phyloP scores from a whole-genome alignment of 495 filamentous ascomycete species.

The Aspergillus panamensis region DNA sequence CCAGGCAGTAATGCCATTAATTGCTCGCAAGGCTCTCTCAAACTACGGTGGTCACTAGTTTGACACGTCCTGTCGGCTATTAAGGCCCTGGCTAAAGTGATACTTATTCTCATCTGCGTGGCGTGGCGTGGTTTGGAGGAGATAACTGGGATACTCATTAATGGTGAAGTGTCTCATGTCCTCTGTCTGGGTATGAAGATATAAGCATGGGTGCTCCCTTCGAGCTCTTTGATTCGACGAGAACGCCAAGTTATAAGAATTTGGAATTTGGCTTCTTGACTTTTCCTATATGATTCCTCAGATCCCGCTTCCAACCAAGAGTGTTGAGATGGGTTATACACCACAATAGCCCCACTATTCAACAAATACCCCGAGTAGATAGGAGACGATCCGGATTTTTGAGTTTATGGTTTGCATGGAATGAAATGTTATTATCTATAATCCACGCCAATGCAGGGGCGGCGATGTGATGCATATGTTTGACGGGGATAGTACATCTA shows the following conservation, averaged over 20 bases:
- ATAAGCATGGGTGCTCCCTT: constrained; percentile 73
- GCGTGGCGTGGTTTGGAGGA: constrained; percentile 75
- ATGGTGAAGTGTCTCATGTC: constrained; percentile 84
- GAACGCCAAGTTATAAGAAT: background rate
- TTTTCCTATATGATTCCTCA: background rate
- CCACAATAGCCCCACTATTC: background rate
- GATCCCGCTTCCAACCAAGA: background rate
- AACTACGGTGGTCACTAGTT: constrained; percentile 99
- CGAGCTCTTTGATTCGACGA: too few species aligned
- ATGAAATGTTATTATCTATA: background rate
- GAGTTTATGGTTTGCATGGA: background rate
- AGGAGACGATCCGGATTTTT: background rate
- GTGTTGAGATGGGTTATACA: background rate
- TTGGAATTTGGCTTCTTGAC: background rate
- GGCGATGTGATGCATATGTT: background rate
- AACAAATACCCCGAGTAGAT: background rate
- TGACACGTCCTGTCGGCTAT: constrained; percentile 86
- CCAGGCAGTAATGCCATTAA: constrained; percentile 62
- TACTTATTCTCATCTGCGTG: constrained; percentile 88
- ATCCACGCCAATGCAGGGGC: background rate
- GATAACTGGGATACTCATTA: constrained; percentile 84
- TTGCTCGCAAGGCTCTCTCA: constrained; percentile 85
- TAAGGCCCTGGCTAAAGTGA: constrained; percentile 92
- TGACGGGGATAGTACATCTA: background rate
- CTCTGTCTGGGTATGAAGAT: constrained; percentile 85